phyloP scores from a whole-genome alignment of 1,139 yeast genomes.

The Yamadazyma atmosphaerica region DNA sequence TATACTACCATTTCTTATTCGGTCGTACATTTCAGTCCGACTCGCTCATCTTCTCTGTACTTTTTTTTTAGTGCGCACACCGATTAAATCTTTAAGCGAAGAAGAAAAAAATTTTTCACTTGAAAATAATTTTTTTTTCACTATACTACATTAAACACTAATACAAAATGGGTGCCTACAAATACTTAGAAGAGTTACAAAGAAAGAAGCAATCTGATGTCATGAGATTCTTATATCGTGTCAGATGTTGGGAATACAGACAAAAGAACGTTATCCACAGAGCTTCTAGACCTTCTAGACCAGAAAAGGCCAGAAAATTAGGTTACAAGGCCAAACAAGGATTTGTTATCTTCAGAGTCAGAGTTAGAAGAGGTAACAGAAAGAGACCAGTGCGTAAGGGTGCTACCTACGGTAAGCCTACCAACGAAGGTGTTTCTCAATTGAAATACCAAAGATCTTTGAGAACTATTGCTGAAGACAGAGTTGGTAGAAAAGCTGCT shows the following conservation, averaged over 20 bases:
- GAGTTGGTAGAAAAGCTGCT: slow-evolving; percentile 98
- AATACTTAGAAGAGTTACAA: slow-evolving; percentile 98
- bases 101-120: slow-evolving; percentile 15
- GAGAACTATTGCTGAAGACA: slow-evolving; percentile 98
- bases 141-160: slow-evolving; percentile 4
- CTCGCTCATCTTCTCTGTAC: no score
- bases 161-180: slow-evolving; percentile 95
- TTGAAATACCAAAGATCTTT: slow-evolving; percentile 98
- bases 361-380: slow-evolving; percentile 99
- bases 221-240: slow-evolving; percentile 97
- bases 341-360: slow-evolving; percentile 95
- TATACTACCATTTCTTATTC: no score
- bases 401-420: slow-evolving; percentile 99
- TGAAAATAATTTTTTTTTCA: no score
- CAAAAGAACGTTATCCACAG: slow-evolving; percentile 99
- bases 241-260: slow-evolving; percentile 99
- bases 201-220: slow-evolving; percentile 99
- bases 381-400: slow-evolving; percentile 99
- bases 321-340: slow-evolving; percentile 99
- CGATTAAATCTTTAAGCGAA: background rate
- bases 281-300: slow-evolving; percentile 98
- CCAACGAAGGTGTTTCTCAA: slow-evolving; percentile 99
- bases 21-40: no score
- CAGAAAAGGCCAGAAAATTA: slow-evolving; percentile 99
- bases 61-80: background rate